Conservation (phyloP, 2,329 filamentous ascomycete species). For the Endoconidiophora polonica region DNA sequence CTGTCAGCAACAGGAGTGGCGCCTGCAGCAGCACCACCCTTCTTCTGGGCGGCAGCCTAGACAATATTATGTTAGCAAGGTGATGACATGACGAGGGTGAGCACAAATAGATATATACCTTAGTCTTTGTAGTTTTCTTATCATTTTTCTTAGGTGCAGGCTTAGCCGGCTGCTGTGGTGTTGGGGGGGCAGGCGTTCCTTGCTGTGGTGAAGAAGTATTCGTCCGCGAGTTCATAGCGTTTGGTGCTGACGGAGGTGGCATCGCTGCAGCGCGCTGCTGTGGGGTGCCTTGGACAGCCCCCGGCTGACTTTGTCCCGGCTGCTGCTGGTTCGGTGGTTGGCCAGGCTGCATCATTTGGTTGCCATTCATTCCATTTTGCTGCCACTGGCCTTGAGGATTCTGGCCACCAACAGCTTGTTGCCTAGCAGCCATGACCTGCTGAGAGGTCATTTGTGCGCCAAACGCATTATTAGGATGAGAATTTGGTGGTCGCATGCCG, state of each 20-base stretch:
- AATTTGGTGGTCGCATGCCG: constrained; percentile 50
- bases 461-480: constrained; percentile 34
- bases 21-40: constrained; percentile 33
- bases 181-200: constrained; percentile 51
- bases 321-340: constrained; percentile 17
- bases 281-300: constrained; percentile 49
- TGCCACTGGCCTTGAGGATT: constrained; percentile 24
- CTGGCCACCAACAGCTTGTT: constrained; percentile 19
- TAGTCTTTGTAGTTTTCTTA: constrained; percentile 44
- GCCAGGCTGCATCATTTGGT: constrained; percentile 22
- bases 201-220: constrained; percentile 46
- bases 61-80: constrained; percentile 10
- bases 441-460: constrained; percentile 42
- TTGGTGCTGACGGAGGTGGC: constrained; percentile 48
- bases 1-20: constrained; percentile 42
- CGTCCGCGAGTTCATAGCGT: constrained; percentile 34
- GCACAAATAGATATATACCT: constrained; percentile 31
- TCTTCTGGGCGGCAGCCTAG: constrained; percentile 44
- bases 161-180: constrained; percentile 58
- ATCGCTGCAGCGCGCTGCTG: constrained; percentile 45
- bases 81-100: neutral
- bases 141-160: constrained; percentile 65
- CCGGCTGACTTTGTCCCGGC: constrained; percentile 22
- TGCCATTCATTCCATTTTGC: constrained; percentile 26
- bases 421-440: constrained; percentile 23